Percentiles rank a stretch among this genome's conserved stretches.
Evolutionary conservation across 768 basidiomycete genomes (phyloP).

Genomic region (Suillus clintonianus): DNA sequence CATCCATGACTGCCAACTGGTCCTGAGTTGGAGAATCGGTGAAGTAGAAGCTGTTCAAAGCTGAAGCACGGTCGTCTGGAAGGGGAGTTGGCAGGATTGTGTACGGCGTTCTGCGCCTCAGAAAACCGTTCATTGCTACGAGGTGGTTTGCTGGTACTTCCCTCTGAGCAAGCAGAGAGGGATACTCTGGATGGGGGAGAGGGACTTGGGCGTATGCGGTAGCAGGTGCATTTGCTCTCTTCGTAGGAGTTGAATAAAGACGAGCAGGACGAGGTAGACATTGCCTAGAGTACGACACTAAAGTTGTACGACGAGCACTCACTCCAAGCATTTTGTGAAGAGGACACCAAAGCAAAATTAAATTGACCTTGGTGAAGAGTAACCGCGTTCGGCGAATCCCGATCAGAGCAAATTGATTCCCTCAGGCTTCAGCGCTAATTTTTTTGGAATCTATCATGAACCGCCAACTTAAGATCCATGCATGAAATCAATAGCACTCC

Average conservation of each 20-base stretch:
- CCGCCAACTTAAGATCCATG: conserved; percentile 22
- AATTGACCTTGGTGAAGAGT: not conserved
- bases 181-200: conserved; percentile 39
- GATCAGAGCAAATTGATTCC: not conserved
- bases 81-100: conserved; percentile 70
- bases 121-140: conserved; percentile 51
- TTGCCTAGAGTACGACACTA: conserved; percentile 64
- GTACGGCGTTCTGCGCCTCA: conserved; percentile 47
- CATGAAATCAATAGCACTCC: not conserved
- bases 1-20: conserved; percentile 76
- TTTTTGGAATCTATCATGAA: too few species aligned
- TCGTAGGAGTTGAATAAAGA: conserved; percentile 68
- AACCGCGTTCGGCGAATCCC: not conserved
- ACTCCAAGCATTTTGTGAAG: not conserved
- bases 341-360: not conserved
- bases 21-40: conserved; percentile 68
- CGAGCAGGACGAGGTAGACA: conserved; percentile 68
- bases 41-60: conserved; percentile 54
- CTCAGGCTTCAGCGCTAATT: too few species aligned
- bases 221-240: conserved; percentile 54
- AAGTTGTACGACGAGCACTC: conserved; percentile 32
- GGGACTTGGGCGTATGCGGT: conserved; percentile 42
- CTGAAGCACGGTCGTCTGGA: conserved; percentile 46
- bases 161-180: conserved; percentile 37
- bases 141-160: conserved; percentile 13